Evolutionary conservation across 148 eudicot species (phyloP).

Genomic region (Rhododendron williamsianum): DNA sequence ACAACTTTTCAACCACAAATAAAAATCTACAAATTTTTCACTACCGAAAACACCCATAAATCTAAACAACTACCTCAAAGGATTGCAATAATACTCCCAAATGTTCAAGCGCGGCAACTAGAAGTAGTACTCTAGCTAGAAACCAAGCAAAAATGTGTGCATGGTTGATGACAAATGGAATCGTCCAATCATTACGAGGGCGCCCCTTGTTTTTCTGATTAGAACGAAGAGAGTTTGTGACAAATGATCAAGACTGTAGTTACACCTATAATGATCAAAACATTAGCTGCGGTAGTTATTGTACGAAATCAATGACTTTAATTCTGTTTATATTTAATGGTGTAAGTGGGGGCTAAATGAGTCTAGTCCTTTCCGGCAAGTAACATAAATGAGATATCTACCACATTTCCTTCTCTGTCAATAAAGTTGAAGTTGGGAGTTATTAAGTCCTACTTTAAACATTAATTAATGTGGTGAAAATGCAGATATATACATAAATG

Average conservation of each 20-base stretch:
- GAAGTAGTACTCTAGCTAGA: not conserved
- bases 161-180: not conserved
- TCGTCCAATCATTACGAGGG: not conserved
- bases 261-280: not conserved
- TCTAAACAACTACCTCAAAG: not conserved
- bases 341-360: not conserved
- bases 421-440: not conserved
- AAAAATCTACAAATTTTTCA: no score
- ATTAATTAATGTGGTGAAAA: not conserved
- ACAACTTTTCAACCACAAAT: no score
- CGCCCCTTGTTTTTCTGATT: not conserved
- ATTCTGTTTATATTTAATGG: not conserved
- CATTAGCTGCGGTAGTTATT: not conserved
- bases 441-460: not conserved
- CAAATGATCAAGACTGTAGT: constrained; percentile 4
- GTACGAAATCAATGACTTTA: not conserved
- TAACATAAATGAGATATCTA: not conserved
- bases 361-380: not conserved
- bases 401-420: not conserved
- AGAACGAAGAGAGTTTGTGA: not conserved
- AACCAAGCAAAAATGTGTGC: not conserved
- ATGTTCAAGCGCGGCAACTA: not conserved
- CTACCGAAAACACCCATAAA: no score
- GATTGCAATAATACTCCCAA: not conserved
- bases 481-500: no score